These are phyloP conservation scores for Termitomyces sp. DNA, from an alignment of 768 basidiomycete genomes.

Conservation along the genomic window DNA sequence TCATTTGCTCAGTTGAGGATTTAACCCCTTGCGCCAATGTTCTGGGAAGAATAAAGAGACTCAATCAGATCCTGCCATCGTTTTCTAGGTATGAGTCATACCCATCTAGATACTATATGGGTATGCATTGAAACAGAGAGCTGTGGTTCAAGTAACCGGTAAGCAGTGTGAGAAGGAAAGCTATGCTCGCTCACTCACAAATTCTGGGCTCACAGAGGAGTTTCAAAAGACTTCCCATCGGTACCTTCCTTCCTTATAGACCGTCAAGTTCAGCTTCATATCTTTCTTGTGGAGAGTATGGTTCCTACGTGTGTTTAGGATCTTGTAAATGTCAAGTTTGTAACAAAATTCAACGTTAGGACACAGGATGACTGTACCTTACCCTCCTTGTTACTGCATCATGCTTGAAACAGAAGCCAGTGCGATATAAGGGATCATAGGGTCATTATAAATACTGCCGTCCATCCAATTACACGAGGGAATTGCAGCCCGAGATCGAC, in stretches of 20 bases:
- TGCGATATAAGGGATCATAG: neutral
- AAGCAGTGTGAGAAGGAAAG: neutral
- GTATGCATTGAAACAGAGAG: neutral
- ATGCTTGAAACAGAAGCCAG: neutral
- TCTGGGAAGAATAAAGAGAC: neutral
- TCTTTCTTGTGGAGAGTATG: too few species aligned
- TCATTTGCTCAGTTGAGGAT: neutral
- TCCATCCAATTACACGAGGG: neutral
- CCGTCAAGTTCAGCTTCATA: neutral
- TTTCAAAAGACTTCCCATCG: neutral
- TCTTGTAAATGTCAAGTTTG: neutral
- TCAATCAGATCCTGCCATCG: neutral
- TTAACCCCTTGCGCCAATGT: neutral
- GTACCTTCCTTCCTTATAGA: neutral
- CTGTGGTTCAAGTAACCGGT: neutral
- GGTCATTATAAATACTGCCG: neutral
- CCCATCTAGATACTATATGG: neutral
- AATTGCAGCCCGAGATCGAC: too few species aligned
- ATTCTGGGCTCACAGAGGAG: neutral
- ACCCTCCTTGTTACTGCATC: neutral
- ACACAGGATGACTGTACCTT: neutral
- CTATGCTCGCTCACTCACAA: neutral
- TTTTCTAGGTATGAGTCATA: neutral
- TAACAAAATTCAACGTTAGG: neutral
- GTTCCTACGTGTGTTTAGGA: neutral